Base-by-base conservation (phyloP, 192 early-diverging fungal species). In the Gigaspora rosea region DNA sequence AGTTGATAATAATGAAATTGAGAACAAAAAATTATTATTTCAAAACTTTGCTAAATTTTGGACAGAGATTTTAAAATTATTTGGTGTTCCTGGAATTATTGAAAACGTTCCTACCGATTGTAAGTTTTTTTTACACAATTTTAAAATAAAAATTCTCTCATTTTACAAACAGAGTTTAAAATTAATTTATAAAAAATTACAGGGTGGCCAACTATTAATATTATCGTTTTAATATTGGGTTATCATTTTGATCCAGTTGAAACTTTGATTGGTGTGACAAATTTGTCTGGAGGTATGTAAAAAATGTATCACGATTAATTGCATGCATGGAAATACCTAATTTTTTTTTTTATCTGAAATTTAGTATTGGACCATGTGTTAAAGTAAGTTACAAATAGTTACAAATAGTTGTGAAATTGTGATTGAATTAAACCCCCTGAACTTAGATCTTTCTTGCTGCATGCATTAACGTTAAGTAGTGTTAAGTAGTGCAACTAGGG, bases 201-300 rank as follows among this genome's bases (percentile, higher is more conserved):
- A 59, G 58, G 58, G 58, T 59, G 58, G 58, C 8, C 58, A n/a
- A 59, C 27, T 59, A 9, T 62, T 32, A 62, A 62, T 62, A 62
- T 59, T n/a, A 62, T 62, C 33, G 59, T 33, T 33, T 35, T 62
- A n/a, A 32, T 32, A 13, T 62, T 62, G 11, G 59, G 59, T n/a
- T 59, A 59, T 59, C 58, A 59, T 59, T 59, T 59, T 27, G 59
- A 33, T 62, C 10, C 11, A 11, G 32, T 32, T 41, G 41, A 41
- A 62, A 62, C 18, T 62, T 15, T 62, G 8, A 62, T 9, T 12
- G 22, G 32, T 6, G 13, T n/a, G 59, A 62, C 27, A 62, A 62
- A 62, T 62, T 62, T 33, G 11, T 35, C 59, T 13, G 59, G 59
- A 35, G 59, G 59, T 62, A 62, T 35, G 27, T 62, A 62, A 62